These are phyloP conservation scores for Xylaria curta DNA, from an alignment of 495 filamentous ascomycete species.

Conservation along the genomic window DNA sequence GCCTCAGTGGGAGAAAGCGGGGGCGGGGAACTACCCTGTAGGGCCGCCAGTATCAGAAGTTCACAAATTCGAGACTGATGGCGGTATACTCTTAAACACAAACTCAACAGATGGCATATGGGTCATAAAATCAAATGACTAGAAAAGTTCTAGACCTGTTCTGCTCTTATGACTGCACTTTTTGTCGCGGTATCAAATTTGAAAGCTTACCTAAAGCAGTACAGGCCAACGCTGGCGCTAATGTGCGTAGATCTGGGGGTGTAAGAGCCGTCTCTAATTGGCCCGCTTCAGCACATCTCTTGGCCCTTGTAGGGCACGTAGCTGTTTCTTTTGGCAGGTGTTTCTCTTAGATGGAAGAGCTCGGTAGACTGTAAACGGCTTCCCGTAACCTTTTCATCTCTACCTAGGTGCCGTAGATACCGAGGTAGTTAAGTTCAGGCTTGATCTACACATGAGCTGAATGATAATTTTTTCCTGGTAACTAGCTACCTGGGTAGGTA, in stretches of 20 bases:
- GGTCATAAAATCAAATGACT: not conserved
- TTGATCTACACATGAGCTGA: not conserved
- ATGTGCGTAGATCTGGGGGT: constrained; percentile 20
- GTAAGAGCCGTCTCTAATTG: constrained; percentile 8
- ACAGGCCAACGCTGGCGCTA: not conserved
- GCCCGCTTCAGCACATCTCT: not conserved
- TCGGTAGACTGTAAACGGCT: not conserved
- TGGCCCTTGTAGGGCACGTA: not conserved
- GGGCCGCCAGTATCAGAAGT: too few species aligned
- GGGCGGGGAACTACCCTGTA: too few species aligned
- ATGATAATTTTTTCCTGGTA: not conserved
- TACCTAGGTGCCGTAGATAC: not conserved
- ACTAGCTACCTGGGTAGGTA: too few species aligned
- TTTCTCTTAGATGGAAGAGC: not conserved
- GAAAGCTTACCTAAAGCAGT: not conserved
- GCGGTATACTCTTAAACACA: not conserved
- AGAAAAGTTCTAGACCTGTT: not conserved
- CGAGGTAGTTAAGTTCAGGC: not conserved
- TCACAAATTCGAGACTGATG: not conserved
- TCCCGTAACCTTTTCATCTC: not conserved
- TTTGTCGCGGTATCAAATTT: not conserved
- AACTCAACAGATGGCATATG: not conserved
- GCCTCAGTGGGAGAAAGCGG: too few species aligned
- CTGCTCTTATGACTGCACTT: not conserved
- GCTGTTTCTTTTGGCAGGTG: not conserved